Base-by-base conservation (phyloP, 2,329 filamentous ascomycete species). In the Akanthomyces lecanii region DNA sequence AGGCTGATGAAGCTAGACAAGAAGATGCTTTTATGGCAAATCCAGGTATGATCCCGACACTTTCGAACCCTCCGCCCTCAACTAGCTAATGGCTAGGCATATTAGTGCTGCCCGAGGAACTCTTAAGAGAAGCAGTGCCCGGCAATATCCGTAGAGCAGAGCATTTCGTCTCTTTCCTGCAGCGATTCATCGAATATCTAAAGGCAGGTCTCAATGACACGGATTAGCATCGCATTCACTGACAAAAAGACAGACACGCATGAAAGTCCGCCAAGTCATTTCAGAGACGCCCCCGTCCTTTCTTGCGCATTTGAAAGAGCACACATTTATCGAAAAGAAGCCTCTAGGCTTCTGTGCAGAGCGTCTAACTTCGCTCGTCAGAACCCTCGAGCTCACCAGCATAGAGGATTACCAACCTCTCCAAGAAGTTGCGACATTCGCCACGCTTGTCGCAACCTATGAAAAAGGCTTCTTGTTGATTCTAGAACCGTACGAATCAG, bases 1-100 rank as follows among this genome's bases (percentile, higher is more conserved):
- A 92, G 68, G 90, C 91, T 30, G 93, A 97, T 66, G 91, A 97
- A 74, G 91, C 91, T 50, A 86, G 92, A 64, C 89, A 96, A 69
- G 95, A 99, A 75, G 94, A 97, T 73, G 89, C 93, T 0, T 97
- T 99, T 73, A 98, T 99, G 91, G 85, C 94, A 33, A 99, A 98
- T 74, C 95, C 95, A 30, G 79, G 81, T 82, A 74, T 38, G 73
- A 23, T 12, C 45, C 30, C 58, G 10, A 14, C 36, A 51, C 11
- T 5, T n/a, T 14, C 18, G 11, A 53, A 21, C 11, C 0, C 10
- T 11, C 16, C 47, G 38, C 51, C 5, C 16, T 48, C 7, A 18
- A 12, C 45, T 53, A 57, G 47, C 69, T 73, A 53, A 75, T 18
- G 6, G 5, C 16, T 60, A 40, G 11, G 1, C n/a, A 23, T n/a